Evolutionary conservation across 2,329 filamentous ascomycete genomes (phyloP).

Genomic region (Cladosporium sp.): DNA sequence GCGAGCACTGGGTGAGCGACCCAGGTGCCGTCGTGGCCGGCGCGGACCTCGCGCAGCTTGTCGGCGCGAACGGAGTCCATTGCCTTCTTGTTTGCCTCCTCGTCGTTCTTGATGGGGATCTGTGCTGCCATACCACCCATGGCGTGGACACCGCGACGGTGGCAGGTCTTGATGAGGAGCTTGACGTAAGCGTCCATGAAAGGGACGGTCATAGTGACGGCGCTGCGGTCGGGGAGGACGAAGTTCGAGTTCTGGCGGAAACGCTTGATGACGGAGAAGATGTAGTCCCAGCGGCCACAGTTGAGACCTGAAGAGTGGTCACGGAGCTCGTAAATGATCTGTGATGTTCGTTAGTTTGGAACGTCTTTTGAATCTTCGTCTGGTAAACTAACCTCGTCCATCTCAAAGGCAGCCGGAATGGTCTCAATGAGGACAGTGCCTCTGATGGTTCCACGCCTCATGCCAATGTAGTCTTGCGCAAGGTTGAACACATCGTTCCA

Average conservation of each 20-base stretch:
- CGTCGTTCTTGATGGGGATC: conserved; percentile 96
- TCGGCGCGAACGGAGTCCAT: conserved; percentile 92
- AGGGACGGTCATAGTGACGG: conserved; percentile 94
- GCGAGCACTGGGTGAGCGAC: conserved; percentile 94
- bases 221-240: conserved; percentile 83
- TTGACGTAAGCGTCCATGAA: conserved; percentile 99
- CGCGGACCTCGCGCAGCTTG: conserved; percentile 92
- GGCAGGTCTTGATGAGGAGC: conserved; percentile 96
- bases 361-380: neutral
- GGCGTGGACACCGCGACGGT: conserved; percentile 92
- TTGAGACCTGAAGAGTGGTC: conserved; percentile 96
- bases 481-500: conserved; percentile 99
- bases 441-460: conserved; percentile 87
- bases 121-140: conserved; percentile 99
- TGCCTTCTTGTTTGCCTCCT: conserved; percentile 83
- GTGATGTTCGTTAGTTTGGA: conserved; percentile 17
- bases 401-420: conserved; percentile 96
- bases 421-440: conserved; percentile 97
- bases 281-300: conserved; percentile 99
- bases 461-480: conserved; percentile 85
- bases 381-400: conserved; percentile 67
- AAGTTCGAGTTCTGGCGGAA: conserved; percentile 94
- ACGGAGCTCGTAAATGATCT: conserved; percentile 97
- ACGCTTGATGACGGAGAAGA: conserved; percentile 99
- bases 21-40: conserved; percentile 96